A percentile compares a stretch with the other conserved stretches of the same genome.
These are phyloP conservation scores for Canavalia gladiata DNA, from an alignment of 306 rosid species.

Conservation along the genomic window DNA sequence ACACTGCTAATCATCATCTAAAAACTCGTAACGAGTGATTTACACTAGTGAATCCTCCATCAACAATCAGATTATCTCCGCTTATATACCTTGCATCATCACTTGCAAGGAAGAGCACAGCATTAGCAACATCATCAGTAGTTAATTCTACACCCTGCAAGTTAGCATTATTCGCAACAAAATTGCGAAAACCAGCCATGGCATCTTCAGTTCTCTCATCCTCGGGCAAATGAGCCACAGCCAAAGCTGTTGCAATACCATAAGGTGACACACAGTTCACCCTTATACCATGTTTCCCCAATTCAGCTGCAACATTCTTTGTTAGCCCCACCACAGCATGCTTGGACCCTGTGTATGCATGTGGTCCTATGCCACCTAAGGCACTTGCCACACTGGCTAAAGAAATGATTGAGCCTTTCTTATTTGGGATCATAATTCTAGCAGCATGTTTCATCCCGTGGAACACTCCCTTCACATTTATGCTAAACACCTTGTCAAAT, in stretches of 20 bases:
- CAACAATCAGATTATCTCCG: conserved; percentile 77
- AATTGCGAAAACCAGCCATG: conserved; percentile 53
- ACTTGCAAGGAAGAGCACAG: conserved; percentile 84
- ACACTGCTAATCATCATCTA: conserved; percentile 49
- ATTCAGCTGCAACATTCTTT: conserved; percentile 84
- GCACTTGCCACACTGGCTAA: conserved; percentile 63
- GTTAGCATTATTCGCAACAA: conserved; percentile 59
- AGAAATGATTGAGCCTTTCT: conserved; percentile 84
- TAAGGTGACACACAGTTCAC: conserved; percentile 82
- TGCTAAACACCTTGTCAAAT: conserved; percentile 75
- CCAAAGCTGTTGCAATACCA: conserved; percentile 59
- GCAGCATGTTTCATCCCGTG: conserved; percentile 91
- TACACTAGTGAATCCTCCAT: conserved; percentile 71
- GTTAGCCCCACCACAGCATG: conserved; percentile 85
- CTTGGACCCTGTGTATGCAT: conserved; percentile 82
- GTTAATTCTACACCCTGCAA: conserved; percentile 78
- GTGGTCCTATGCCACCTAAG: conserved; percentile 69
- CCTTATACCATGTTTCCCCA: conserved; percentile 71
- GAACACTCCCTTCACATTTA: conserved; percentile 84
- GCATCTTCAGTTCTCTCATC: conserved; percentile 76
- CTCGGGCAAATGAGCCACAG: conserved; percentile 75
- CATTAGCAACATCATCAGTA: conserved; percentile 76
- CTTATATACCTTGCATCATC: conserved; percentile 80
- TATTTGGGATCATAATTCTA: conserved; percentile 70
- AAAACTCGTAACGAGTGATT: conserved; percentile 71